Evolutionary conservation across 345 rosid species (phyloP).

Genomic region (Populus alba): DNA sequence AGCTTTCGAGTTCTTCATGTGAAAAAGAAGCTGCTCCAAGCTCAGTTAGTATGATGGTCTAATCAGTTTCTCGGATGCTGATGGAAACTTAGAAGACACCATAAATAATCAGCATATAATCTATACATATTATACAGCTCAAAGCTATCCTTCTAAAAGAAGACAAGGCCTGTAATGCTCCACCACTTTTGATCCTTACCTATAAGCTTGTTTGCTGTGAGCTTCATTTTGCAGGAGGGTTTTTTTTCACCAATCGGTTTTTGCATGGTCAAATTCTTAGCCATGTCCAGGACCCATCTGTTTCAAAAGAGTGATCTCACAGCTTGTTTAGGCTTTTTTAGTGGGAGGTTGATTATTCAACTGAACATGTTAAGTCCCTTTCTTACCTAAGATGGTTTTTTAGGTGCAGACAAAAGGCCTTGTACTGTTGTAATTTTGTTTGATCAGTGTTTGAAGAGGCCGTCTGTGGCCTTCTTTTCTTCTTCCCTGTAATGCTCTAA

Average conservation of each 20-base stretch:
- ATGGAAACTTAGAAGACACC: not conserved
- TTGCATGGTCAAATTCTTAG: slow-evolving; percentile 32
- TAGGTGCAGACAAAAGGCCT: slow-evolving; percentile 27
- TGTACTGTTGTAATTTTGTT: slow-evolving; percentile 14
- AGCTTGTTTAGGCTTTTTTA: slow-evolving; percentile 25
- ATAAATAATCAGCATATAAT: slow-evolving; percentile 5
- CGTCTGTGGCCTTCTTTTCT: slow-evolving; percentile 25
- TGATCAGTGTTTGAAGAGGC: slow-evolving; percentile 33
- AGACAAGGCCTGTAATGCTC: slow-evolving; percentile 24
- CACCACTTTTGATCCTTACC: slow-evolving; percentile 27
- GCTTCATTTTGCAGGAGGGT: slow-evolving; percentile 43
- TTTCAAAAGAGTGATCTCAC: slow-evolving; percentile 31
- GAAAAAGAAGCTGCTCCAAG: slow-evolving; percentile 25
- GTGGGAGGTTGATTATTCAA: slow-evolving; percentile 25
- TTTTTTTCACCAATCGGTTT: slow-evolving; percentile 9
- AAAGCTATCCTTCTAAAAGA: slow-evolving; percentile 1
- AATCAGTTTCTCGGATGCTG: not conserved
- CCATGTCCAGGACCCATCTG: slow-evolving; percentile 44
- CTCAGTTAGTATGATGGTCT: not conserved
- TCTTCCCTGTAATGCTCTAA: slow-evolving; percentile 3
- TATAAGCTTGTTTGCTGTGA: slow-evolving; percentile 39
- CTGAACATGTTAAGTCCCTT: slow-evolving; percentile 5
- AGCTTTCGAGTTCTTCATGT: slow-evolving; percentile 43
- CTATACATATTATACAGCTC: not conserved
- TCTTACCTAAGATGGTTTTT: slow-evolving; percentile 17